Percentiles rank a stretch among this genome's conserved stretches.
These are phyloP conservation scores for Kuraishia piskuri DNA, from an alignment of 805 yeast genomes.

Conservation along the genomic window DNA sequence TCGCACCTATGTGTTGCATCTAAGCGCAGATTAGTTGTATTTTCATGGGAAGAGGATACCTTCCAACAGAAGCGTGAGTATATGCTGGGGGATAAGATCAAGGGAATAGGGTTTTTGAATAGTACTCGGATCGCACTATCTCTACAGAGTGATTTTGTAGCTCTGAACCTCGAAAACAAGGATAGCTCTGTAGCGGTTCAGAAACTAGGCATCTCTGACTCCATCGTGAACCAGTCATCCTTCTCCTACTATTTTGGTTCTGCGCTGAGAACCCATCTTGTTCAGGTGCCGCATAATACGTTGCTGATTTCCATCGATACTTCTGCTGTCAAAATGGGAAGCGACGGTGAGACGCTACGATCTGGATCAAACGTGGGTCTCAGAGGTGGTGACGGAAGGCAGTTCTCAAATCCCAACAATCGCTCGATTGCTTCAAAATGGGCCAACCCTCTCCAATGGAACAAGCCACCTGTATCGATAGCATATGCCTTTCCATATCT, in stretches of 20 bases:
- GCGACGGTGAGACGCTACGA: conserved; percentile 9
- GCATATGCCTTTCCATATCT: conserved; percentile 32
- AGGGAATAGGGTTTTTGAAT: conserved; percentile 15
- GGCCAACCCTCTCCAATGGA: conserved; percentile 11
- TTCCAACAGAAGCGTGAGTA: conserved; percentile 17
- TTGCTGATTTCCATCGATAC: conserved; percentile 17
- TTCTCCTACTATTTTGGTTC: conserved; percentile 4
- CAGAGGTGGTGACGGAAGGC: not conserved
- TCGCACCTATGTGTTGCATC: conserved; percentile 10
- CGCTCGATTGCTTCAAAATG: not conserved
- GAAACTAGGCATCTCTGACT: conserved; percentile 1
- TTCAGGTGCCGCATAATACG: conserved; percentile 7
- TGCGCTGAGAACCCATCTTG: not conserved
- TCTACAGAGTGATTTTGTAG: conserved; percentile 15
- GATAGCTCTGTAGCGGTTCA: conserved; percentile 3
- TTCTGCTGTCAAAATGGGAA: conserved; percentile 14
- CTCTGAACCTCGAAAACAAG: conserved; percentile 5
- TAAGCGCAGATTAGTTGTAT: conserved; percentile 14
- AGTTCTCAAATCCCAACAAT: not conserved
- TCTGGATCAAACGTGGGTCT: not conserved
- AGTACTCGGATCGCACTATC: conserved; percentile 13
- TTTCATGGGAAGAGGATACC: conserved; percentile 14
- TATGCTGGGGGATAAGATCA: conserved; percentile 16
- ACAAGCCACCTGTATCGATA: conserved; percentile 19
- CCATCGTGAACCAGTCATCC: conserved; percentile 6